phyloP scores from a whole-genome alignment of 1,284 basidiomycete species.

The Puccinia triticina region DNA sequence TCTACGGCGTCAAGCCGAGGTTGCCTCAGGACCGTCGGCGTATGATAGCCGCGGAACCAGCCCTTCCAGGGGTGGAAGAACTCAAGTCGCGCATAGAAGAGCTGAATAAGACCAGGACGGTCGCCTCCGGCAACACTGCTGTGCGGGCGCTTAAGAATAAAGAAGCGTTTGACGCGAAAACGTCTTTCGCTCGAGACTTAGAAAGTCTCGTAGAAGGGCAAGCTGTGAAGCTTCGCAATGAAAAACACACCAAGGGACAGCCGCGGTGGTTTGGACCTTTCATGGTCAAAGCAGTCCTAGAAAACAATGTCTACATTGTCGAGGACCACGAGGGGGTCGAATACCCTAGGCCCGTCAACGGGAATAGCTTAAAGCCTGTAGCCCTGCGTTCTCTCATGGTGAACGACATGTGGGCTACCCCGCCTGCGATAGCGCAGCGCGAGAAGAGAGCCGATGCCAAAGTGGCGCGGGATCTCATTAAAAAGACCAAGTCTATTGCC shows the following conservation, averaged over 20 bases:
- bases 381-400: background rate
- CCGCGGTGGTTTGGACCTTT: constrained; percentile 12
- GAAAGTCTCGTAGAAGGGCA: background rate
- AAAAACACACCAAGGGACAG: constrained; percentile 4
- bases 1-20: too few species aligned
- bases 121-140: background rate
- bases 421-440: background rate
- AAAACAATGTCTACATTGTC: constrained; percentile 1
- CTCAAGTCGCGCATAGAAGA: background rate
- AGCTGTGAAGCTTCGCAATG: constrained; percentile 13
- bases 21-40: background rate
- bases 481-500: too few species aligned
- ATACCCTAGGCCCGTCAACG: background rate
- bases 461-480: background rate
- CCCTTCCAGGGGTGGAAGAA: background rate
- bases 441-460: background rate
- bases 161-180: background rate
- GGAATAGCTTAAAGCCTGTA: background rate
- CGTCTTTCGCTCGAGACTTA: background rate
- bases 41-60: background rate
- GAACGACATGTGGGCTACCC: background rate
- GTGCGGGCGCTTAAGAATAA: background rate
- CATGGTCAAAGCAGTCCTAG: background rate
- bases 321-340: background rate
- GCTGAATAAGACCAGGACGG: background rate